A percentile compares a stretch with the other conserved stretches of the same genome.
Evolutionary conservation across 2,329 filamentous ascomycete species (phyloP).

Genomic region (Aspergillus proliferans): DNA sequence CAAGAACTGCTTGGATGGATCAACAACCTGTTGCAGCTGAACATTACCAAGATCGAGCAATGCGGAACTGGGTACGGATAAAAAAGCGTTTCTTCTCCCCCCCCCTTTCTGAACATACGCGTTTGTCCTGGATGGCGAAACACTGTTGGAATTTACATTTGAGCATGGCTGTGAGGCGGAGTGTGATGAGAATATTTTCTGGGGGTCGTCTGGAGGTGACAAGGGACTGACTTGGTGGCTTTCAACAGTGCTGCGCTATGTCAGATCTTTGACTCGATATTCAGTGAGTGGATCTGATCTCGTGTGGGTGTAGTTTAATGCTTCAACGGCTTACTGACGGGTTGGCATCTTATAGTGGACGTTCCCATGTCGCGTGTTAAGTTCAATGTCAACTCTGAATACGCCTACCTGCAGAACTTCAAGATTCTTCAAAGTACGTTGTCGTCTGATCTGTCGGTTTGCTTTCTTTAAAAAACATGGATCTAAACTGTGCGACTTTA

Average conservation of each 20-base stretch:
- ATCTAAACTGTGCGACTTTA: slow-evolving; percentile 10
- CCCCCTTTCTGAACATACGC: slow-evolving; percentile 4
- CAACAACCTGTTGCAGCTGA: slow-evolving; percentile 95
- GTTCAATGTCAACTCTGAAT: slow-evolving; percentile 97
- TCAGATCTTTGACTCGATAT: slow-evolving; percentile 98
- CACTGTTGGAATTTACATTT: background rate
- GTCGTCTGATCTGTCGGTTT: background rate
- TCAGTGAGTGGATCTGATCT: slow-evolving; percentile 48
- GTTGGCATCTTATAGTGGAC: slow-evolving; percentile 53
- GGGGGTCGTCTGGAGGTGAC: background rate
- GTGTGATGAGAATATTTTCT: background rate
- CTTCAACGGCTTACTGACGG: slow-evolving; percentile 1
- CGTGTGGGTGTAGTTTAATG: background rate
- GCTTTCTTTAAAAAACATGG: background rate
- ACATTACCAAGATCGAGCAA: slow-evolving; percentile 98
- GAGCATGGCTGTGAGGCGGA: background rate
- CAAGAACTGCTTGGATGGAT: slow-evolving; percentile 96
- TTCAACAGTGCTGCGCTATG: slow-evolving; percentile 75
- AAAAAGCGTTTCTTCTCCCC: slow-evolving; percentile 5
- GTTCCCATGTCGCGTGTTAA: slow-evolving; percentile 93
- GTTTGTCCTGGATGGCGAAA: background rate
- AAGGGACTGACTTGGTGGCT: background rate
- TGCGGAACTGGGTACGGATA: slow-evolving; percentile 83
- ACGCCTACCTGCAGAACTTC: slow-evolving; percentile 97
- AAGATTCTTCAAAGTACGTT: slow-evolving; percentile 87